phyloP scores from a whole-genome alignment of 1,139 yeast genomes.

The Yamadazyma diospyri region DNA sequence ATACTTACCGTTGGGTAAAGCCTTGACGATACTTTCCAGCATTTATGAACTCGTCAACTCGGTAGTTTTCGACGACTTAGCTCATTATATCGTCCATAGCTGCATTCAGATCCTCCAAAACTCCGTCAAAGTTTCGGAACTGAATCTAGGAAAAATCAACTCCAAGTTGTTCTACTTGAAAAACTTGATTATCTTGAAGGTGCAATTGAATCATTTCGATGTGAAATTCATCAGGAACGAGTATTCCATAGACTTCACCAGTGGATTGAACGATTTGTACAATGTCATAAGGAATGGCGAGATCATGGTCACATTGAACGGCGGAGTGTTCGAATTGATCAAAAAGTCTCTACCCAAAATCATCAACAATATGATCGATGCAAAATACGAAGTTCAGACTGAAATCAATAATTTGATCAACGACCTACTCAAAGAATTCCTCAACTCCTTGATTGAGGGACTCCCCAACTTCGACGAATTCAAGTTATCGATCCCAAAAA shows the following conservation, averaged over 20 bases:
- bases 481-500: conserved; percentile 45
- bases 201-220: conserved; percentile 74
- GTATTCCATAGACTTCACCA: conserved; percentile 71
- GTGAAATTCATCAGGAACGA: conserved; percentile 74
- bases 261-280: conserved; percentile 62
- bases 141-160: conserved; percentile 46
- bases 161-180: conserved; percentile 66
- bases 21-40: conserved; percentile 68
- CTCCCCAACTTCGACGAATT: conserved; percentile 28
- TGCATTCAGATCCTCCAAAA: conserved; percentile 58
- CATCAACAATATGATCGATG: conserved; percentile 84
- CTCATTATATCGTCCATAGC: conserved; percentile 81
- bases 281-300: conserved; percentile 38
- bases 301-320: conserved; percentile 26
- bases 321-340: conserved; percentile 57
- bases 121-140: conserved; percentile 46
- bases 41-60: conserved; percentile 77
- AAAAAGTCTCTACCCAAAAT: conserved; percentile 75
- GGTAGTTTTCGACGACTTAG: conserved; percentile 80
- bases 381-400: conserved; percentile 70
- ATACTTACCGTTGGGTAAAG: conserved; percentile 73
- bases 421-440: conserved; percentile 47
- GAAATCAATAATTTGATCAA: conserved; percentile 71
- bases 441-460: conserved; percentile 34
- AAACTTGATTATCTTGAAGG: conserved; percentile 66